Evolutionary conservation across 305 asterid species (phyloP).

Genomic region (Nicotiana rustica): DNA sequence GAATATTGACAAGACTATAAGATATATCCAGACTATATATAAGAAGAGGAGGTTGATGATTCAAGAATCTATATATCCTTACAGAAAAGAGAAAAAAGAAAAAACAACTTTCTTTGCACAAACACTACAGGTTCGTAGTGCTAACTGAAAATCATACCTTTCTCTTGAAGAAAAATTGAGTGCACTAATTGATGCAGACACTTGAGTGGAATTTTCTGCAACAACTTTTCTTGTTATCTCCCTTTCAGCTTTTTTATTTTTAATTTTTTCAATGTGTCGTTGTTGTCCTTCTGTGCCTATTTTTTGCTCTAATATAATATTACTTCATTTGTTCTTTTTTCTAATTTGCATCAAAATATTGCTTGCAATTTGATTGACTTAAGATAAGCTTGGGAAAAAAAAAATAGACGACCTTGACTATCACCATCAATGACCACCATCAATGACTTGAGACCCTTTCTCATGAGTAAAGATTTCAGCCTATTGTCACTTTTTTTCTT

Average conservation of each 20-base stretch:
- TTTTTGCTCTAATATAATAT: background rate
- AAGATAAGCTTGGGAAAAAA: background rate
- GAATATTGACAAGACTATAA: background rate
- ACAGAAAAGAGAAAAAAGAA: background rate
- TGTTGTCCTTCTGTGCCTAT: background rate
- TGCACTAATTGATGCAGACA: background rate
- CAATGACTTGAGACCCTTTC: background rate
- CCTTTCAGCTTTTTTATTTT: background rate
- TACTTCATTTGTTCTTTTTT: background rate
- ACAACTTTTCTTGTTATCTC: background rate
- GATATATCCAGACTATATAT: background rate
- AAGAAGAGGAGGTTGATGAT: background rate
- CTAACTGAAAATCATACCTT: background rate
- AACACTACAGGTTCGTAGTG: background rate
- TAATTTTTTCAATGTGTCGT: background rate
- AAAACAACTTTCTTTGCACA: background rate
- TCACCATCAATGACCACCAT: background rate
- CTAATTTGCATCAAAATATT: background rate
- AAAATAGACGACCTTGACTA: background rate
- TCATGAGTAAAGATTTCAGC: background rate
- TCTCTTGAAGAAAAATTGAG: background rate
- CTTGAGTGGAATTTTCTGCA: background rate
- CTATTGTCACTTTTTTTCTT: background rate
- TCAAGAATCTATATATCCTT: background rate
- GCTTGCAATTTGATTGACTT: background rate